Percentiles rank a stretch among this genome's conserved stretches.
Conservation (phyloP, 2,329 filamentous ascomycete species). For the Hymenoscyphus repandus region DNA sequence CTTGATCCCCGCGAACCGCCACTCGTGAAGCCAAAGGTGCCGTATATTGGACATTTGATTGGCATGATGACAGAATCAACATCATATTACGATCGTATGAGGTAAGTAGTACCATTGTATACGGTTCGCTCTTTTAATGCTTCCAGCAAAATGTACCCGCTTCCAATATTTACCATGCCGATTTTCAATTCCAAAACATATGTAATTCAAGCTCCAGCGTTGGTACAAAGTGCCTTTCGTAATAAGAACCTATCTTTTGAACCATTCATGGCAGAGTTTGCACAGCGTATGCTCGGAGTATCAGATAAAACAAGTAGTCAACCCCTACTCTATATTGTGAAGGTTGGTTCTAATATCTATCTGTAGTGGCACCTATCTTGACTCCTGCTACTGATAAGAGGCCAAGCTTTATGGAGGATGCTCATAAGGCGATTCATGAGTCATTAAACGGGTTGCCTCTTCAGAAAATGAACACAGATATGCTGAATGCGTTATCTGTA, state of each 20-base stretch:
- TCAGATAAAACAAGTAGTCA: slow-evolving; percentile 22
- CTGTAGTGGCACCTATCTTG: slow-evolving; percentile 23
- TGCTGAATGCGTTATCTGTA: slow-evolving; percentile 32
- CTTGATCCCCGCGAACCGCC: slow-evolving; percentile 38
- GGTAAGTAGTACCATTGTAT: slow-evolving; percentile 25
- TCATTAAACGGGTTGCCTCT: slow-evolving; percentile 33
- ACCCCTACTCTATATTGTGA: no score
- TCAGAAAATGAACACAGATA: slow-evolving; percentile 32
- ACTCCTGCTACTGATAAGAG: slow-evolving; percentile 25
- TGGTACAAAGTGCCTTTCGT: slow-evolving; percentile 37
- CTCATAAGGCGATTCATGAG: slow-evolving; percentile 32
- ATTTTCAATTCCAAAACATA: slow-evolving; percentile 42
- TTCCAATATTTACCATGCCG: slow-evolving; percentile 39
- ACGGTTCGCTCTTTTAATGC: neutral
- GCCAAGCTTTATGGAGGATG: slow-evolving; percentile 25
- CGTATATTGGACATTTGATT: slow-evolving; percentile 42
- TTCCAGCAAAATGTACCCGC: slow-evolving; percentile 21
- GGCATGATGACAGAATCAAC: slow-evolving; percentile 34
- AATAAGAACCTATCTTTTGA: slow-evolving; percentile 39
- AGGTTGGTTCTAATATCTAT: no score
- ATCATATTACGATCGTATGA: slow-evolving; percentile 33
- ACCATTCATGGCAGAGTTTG: slow-evolving; percentile 36
- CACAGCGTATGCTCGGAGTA: slow-evolving; percentile 34
- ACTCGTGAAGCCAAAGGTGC: slow-evolving; percentile 35
- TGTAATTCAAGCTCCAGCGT: slow-evolving; percentile 36